Conservation (phyloP, 2,329 filamentous ascomycete genomes). For the Colletotrichum sp. region DNA sequence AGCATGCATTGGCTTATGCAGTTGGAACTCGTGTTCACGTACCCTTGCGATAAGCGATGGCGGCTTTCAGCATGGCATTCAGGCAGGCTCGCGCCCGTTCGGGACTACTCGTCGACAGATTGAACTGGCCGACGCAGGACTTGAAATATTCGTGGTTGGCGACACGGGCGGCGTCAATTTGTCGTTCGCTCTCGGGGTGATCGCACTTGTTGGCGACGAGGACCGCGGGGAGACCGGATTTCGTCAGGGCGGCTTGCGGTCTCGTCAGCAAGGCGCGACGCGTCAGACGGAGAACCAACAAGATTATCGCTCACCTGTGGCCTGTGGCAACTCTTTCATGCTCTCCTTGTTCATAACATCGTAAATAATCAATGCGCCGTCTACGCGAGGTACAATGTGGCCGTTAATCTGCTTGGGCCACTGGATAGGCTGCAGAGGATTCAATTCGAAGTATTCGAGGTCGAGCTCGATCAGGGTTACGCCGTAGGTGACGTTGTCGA, state of each 20-base stretch:
- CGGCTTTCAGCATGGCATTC: slow-evolving; percentile 73
- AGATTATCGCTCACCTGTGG: slow-evolving; percentile 70
- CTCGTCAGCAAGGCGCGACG: slow-evolving; percentile 23
- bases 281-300: background rate
- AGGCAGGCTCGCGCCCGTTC: slow-evolving; percentile 79
- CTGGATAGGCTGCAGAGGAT: slow-evolving; percentile 61
- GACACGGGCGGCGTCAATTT: slow-evolving; percentile 73
- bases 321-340: slow-evolving; percentile 74
- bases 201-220: slow-evolving; percentile 93
- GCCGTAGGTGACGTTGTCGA: slow-evolving; percentile 62
- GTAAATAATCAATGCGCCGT: slow-evolving; percentile 86
- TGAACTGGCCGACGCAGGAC: slow-evolving; percentile 74
- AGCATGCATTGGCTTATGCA: slow-evolving; percentile 5
- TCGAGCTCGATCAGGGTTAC: slow-evolving; percentile 71
- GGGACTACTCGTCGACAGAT: slow-evolving; percentile 72
- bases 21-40: slow-evolving; percentile 37
- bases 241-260: slow-evolving; percentile 71
- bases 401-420: slow-evolving; percentile 75
- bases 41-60: slow-evolving; percentile 74
- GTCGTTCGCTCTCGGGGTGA: slow-evolving; percentile 69
- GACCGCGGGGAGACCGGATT: slow-evolving; percentile 75
- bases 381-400: slow-evolving; percentile 73
- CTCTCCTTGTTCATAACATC: slow-evolving; percentile 82
- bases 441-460: slow-evolving; percentile 67
- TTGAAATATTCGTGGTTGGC: slow-evolving; percentile 67